These are phyloP conservation scores for Camptophora hylomeconis DNA, from an alignment of 2,329 filamentous ascomycete genomes.

Conservation along the genomic window DNA sequence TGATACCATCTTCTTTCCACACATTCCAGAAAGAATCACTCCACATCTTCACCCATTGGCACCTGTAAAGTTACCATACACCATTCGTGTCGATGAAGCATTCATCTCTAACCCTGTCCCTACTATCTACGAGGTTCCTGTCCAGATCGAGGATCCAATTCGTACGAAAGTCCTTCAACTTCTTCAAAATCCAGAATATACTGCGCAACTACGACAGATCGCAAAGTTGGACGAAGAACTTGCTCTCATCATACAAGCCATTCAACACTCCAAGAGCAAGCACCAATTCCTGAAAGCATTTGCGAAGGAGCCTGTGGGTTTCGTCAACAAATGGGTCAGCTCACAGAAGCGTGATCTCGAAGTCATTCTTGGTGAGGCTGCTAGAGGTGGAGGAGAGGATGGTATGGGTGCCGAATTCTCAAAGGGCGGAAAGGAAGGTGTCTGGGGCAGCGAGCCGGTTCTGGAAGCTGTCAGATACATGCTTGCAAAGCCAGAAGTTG, in stretches of 20 bases:
- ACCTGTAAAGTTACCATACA: slow-evolving; percentile 76
- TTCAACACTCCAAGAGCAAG: slow-evolving; percentile 76
- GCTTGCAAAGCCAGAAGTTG: slow-evolving; percentile 37
- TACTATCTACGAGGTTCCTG: slow-evolving; percentile 81
- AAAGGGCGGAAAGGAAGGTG: slow-evolving; percentile 41
- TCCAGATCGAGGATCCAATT: slow-evolving; percentile 72
- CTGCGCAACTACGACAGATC: slow-evolving; percentile 62
- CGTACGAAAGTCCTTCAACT: slow-evolving; percentile 52
- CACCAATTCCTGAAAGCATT: slow-evolving; percentile 75
- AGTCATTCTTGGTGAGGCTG: slow-evolving; percentile 71
- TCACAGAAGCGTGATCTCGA: slow-evolving; percentile 86
- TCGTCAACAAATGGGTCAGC: slow-evolving; percentile 76
- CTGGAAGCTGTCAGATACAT: slow-evolving; percentile 49
- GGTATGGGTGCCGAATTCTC: slow-evolving; percentile 33
- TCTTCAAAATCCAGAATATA: slow-evolving; percentile 56
- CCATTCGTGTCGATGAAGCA: slow-evolving; percentile 78
- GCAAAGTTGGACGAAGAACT: slow-evolving; percentile 71
- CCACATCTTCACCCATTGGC: slow-evolving; percentile 66
- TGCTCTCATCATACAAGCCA: slow-evolving; percentile 66
- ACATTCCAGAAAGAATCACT: slow-evolving; percentile 67
- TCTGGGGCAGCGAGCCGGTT: slow-evolving; percentile 50
- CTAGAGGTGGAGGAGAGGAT: slow-evolving; percentile 45
- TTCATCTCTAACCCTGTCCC: slow-evolving; percentile 61
- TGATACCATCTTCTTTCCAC: slow-evolving; percentile 73
- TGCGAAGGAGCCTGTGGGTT: slow-evolving; percentile 67